Evolutionary conservation across 305 asterid species (phyloP).

Genomic region (Vinca major): DNA sequence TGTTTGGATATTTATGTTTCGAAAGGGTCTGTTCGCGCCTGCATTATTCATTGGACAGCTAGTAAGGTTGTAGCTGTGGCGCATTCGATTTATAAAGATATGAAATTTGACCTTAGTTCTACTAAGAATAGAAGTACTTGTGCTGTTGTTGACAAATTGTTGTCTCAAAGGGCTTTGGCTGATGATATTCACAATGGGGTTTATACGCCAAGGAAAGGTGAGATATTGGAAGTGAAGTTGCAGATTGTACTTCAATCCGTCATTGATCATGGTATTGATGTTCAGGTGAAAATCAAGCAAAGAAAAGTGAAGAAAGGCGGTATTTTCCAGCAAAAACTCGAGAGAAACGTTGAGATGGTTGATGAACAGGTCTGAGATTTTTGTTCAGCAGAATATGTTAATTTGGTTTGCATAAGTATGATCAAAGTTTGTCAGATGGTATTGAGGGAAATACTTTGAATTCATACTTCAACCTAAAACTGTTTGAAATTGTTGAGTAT

Average conservation of each 20-base stretch:
- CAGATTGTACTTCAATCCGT: conserved; percentile 56
- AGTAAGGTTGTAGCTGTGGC: conserved; percentile 76
- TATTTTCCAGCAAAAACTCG: conserved; percentile 16
- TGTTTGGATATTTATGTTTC: conserved; percentile 68
- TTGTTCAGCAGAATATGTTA: background rate
- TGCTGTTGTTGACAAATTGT: conserved; percentile 50
- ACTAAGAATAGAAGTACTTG: conserved; percentile 62
- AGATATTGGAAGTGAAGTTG: conserved; percentile 61
- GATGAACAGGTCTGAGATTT: background rate
- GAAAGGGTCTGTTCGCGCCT: conserved; percentile 64
- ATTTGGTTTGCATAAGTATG: background rate
- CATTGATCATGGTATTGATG: conserved; percentile 49
- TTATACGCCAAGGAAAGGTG: conserved; percentile 68
- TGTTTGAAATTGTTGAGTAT: background rate
- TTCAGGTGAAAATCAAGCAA: conserved; percentile 71
- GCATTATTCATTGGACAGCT: conserved; percentile 74
- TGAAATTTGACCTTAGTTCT: conserved; percentile 68
- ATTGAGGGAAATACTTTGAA: background rate
- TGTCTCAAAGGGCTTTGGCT: conserved; percentile 76
- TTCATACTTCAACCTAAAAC: background rate
- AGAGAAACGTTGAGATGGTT: conserved; percentile 4
- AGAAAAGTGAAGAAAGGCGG: conserved; percentile 33
- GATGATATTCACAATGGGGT: conserved; percentile 73
- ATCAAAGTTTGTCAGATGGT: background rate
- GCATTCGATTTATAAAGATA: conserved; percentile 79